phyloP scores from a whole-genome alignment of 768 basidiomycete species.

The Xerocomus potaroensis region DNA sequence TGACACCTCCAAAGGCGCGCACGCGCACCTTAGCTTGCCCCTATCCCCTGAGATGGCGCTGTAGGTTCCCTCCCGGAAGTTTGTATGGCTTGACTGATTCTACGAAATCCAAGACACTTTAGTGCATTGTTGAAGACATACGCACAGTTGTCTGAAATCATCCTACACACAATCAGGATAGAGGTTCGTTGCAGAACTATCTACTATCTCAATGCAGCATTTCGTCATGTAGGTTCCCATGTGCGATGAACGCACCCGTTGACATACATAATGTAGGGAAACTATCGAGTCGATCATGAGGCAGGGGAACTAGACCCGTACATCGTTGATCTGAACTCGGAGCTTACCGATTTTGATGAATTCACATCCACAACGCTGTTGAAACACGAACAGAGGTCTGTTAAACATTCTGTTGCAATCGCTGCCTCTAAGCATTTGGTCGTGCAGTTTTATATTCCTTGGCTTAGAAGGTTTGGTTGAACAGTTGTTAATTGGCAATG shows the following conservation, averaged over 20 bases:
- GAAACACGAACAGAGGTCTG: slow-evolving; percentile 63
- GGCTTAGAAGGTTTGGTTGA: slow-evolving; percentile 86
- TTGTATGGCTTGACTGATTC: slow-evolving; percentile 3
- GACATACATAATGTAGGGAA: slow-evolving; percentile 51
- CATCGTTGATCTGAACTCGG: slow-evolving; percentile 78
- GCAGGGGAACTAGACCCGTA: slow-evolving; percentile 90
- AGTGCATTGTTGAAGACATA: slow-evolving; percentile 89
- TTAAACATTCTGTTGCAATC: slow-evolving; percentile 6
- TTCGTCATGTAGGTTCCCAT: slow-evolving; percentile 56
- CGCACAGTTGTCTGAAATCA: slow-evolving; percentile 80
- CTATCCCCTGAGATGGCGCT: slow-evolving; percentile 86
- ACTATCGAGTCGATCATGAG: slow-evolving; percentile 78
- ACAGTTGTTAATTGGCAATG: slow-evolving; percentile 71
- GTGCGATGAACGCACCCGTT: slow-evolving; percentile 4
- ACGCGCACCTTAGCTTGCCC: slow-evolving; percentile 62
- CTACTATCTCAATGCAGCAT: slow-evolving; percentile 74
- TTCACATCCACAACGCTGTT: slow-evolving; percentile 59
- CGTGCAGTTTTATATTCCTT: slow-evolving; percentile 75
- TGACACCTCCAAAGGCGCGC: slow-evolving; percentile 38
- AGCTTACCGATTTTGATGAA: slow-evolving; percentile 74
- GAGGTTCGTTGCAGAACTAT: slow-evolving; percentile 84
- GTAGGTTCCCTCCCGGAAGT: slow-evolving; percentile 43
- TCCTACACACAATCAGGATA: slow-evolving; percentile 81
- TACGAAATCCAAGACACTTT: slow-evolving; percentile 62
- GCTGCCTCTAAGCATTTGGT: background rate